Evolutionary conservation across 305 asterid genomes (phyloP).

Genomic region (Fraxinus angustifolia): DNA sequence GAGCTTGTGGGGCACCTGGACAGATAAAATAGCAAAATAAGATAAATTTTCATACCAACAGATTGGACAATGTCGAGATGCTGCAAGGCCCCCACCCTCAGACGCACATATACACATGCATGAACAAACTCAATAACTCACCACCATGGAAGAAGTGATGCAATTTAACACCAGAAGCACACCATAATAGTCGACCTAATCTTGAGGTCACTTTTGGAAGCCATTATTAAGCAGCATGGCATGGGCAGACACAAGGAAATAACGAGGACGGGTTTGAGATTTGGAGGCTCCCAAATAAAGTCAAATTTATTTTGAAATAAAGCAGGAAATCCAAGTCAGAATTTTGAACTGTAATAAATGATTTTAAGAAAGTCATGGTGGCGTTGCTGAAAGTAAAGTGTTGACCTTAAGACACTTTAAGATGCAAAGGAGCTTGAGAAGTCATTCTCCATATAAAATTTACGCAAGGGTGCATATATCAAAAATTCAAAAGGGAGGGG

Average conservation of each 20-base stretch:
- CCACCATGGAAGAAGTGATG: background rate
- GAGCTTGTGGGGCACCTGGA: slow-evolving; percentile 90
- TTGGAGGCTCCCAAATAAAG: background rate
- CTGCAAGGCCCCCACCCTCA: background rate
- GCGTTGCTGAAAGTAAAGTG: background rate
- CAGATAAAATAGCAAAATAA: slow-evolving; percentile 15
- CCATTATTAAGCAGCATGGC: background rate
- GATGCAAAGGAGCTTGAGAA: background rate
- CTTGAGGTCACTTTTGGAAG: background rate
- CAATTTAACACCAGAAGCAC: background rate
- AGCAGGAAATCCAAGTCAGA: background rate
- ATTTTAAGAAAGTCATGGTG: background rate
- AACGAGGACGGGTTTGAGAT: background rate
- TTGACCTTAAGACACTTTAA: background rate
- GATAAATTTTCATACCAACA: background rate
- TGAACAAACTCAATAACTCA: background rate
- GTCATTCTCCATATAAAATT: background rate
- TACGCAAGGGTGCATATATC: background rate
- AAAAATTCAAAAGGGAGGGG: background rate
- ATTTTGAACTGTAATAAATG: background rate
- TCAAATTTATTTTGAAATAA: background rate
- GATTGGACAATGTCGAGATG: background rate
- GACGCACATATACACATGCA: background rate
- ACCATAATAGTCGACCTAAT: background rate
- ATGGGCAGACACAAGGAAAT: background rate